Evolutionary conservation across 345 rosid genomes (phyloP), one percentile per base, ranked within the genome.

Genomic region (Populus simonii): DNA sequence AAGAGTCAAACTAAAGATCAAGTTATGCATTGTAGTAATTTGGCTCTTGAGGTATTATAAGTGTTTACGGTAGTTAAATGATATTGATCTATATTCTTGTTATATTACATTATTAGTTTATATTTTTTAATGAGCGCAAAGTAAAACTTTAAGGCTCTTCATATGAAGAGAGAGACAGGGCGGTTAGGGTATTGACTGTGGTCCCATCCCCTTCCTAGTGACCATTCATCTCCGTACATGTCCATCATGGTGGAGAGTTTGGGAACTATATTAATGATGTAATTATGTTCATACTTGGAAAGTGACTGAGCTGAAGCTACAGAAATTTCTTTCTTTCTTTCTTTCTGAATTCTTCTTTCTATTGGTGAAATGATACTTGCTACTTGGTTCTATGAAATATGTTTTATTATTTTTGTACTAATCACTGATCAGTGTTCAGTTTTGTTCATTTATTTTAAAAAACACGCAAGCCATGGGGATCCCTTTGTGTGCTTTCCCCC

Each of bases 11-110:
- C 31, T 55, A 62, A 76, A 59, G 75, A 83, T 81, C 86, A 85
- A 74, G 83, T 57, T 51, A 38, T 80, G 74, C 13, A 0, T 59
- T 72, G 74, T 47, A 84, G 84, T 80, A 83, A 83, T 79, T 67
- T 83, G 73, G 84, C 86, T 80, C 83, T 85, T 18, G 81, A 85
- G 81, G 88, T 85, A 72, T 43, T 82, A 71, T 76, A 38, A n/a
- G 61, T 35, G 41, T 68, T 43, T 35, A 49, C 62, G 62, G 22
- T 78, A 63, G 61, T 65, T 22, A 18, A 35, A 33, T 51, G 13
- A 12, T 66, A 27, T 33, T 67, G 9, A 23, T 68, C 57, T 62
- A 16, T 51, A 7, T 49, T 78, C 8, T 75, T 72, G 23, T 70
- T 75, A 29, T 22, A 74, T 33, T 22, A 22, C 45, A 35, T 43